Conservation (phyloP, 805 yeast genomes). For the Nakazawaea peltata region DNA sequence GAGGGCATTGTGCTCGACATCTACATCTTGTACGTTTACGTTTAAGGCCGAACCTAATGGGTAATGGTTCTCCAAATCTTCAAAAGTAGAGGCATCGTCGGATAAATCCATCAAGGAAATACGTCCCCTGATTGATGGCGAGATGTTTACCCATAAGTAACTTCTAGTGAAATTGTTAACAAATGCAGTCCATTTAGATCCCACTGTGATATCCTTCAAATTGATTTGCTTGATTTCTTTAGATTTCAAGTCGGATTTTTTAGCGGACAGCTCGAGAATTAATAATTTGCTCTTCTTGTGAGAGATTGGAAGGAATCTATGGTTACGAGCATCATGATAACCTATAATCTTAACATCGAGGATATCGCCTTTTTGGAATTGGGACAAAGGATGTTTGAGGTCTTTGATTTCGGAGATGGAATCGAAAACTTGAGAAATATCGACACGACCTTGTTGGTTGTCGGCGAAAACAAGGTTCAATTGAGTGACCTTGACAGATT, state of each 20-base stretch:
- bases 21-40: constrained; percentile 46
- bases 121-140: constrained; percentile 63
- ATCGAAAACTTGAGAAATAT: constrained; percentile 62
- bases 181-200: constrained; percentile 46
- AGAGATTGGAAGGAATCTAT: constrained; percentile 58
- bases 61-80: constrained; percentile 43
- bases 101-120: constrained; percentile 58
- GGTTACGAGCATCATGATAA: constrained; percentile 61
- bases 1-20: constrained; percentile 42
- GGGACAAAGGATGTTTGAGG: constrained; percentile 45
- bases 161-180: constrained; percentile 60
- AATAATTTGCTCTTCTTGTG: constrained; percentile 47
- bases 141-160: constrained; percentile 56
- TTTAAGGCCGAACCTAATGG: constrained; percentile 69
- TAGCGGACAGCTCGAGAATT: constrained; percentile 58
- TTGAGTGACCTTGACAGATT: constrained; percentile 62
- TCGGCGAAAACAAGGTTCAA: constrained; percentile 71
- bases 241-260: constrained; percentile 30
- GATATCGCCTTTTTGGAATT: constrained; percentile 49
- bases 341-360: constrained; percentile 68
- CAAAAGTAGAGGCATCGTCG: constrained; percentile 39
- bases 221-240: constrained; percentile 19
- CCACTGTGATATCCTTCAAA: constrained; percentile 37
- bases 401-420: constrained; percentile 46
- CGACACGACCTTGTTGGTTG: constrained; percentile 72